A percentile compares a stretch with the other conserved stretches of the same genome.
phyloP scores from a whole-genome alignment of 352 stramenopile genomes.

The Aphanomyces cochlioides region DNA sequence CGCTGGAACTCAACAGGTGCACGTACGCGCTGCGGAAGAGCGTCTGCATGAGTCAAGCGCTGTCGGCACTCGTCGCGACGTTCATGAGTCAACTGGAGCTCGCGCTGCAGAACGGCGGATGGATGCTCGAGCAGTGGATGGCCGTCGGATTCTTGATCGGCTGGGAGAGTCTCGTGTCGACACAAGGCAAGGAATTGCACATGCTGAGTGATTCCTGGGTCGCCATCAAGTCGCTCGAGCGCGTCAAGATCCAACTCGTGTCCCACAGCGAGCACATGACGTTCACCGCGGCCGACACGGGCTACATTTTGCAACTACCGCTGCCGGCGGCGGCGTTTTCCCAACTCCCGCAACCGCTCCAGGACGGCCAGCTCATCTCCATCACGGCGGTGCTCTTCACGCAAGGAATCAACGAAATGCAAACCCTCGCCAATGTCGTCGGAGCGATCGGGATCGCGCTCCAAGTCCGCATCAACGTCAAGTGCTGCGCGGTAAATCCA shows the following conservation, averaged over 20 bases:
- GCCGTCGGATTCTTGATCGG: slow-evolving; percentile 85
- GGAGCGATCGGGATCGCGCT: slow-evolving; percentile 74
- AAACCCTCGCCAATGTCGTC: slow-evolving; percentile 88
- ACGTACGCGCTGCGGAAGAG: slow-evolving; percentile 84
- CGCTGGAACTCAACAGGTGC: slow-evolving; percentile 42
- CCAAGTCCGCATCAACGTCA: slow-evolving; percentile 84
- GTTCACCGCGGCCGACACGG: slow-evolving; percentile 35
- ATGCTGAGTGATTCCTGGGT: slow-evolving; percentile 93
- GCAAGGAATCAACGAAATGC: slow-evolving; percentile 93
- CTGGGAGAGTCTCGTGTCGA: slow-evolving; percentile 94
- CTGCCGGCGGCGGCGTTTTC: slow-evolving; percentile 62
- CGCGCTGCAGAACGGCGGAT: slow-evolving; percentile 41
- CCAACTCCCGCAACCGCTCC: slow-evolving; percentile 50
- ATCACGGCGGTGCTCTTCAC: slow-evolving; percentile 82
- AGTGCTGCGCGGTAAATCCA: slow-evolving; percentile 45
- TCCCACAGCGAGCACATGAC: slow-evolving; percentile 32
- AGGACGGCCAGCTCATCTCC: slow-evolving; percentile 50
- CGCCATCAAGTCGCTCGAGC: slow-evolving; percentile 84
- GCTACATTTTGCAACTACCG: slow-evolving; percentile 53
- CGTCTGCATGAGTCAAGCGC: slow-evolving; percentile 75
- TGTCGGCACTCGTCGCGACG: slow-evolving; percentile 74
- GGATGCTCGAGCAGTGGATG: slow-evolving; percentile 64
- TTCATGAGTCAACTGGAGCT: slow-evolving; percentile 77
- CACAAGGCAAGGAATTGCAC: slow-evolving; percentile 91
- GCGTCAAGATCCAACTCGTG: slow-evolving; percentile 73